Conservation (phyloP, 176 grass and related monocot species). For the Aegilops bicornis region DNA sequence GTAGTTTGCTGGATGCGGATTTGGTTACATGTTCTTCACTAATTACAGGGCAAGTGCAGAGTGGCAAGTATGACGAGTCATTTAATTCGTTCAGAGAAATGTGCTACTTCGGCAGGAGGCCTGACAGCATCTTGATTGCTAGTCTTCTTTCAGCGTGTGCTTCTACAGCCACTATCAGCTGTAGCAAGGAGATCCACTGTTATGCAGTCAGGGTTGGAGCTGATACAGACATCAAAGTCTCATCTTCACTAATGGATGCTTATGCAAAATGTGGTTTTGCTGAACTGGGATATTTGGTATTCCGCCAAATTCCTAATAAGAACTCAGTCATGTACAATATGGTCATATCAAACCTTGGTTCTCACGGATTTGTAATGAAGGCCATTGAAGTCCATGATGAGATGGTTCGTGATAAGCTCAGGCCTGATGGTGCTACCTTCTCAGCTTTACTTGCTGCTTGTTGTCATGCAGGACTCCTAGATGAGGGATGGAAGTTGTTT, state of each 20-base stretch:
- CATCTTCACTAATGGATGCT: slow-evolving; percentile 57
- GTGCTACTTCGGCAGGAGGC: slow-evolving; percentile 40
- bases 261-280: slow-evolving; percentile 73
- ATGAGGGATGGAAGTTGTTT: slow-evolving; percentile 61
- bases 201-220: slow-evolving; percentile 41
- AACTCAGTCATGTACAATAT: slow-evolving; percentile 54
- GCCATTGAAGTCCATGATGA: slow-evolving; percentile 49
- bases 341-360: slow-evolving; percentile 63
- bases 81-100: slow-evolving; percentile 45
- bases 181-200: slow-evolving; percentile 50
- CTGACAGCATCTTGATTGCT: slow-evolving; percentile 53
- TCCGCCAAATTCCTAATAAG: slow-evolving; percentile 39
- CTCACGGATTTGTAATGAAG: slow-evolving; percentile 40
- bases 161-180: slow-evolving; percentile 35
- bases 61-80: slow-evolving; percentile 26
- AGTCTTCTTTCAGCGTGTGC: slow-evolving; percentile 53
- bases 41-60: slow-evolving; percentile 49
- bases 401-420: slow-evolving; percentile 38
- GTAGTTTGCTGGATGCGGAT: slow-evolving; percentile 33
- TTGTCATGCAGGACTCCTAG: slow-evolving; percentile 55
- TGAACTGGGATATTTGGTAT: slow-evolving; percentile 40
- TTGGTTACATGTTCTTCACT: slow-evolving; percentile 69
- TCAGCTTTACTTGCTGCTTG: slow-evolving; percentile 59
- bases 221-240: slow-evolving; percentile 34
- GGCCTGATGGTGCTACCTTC: slow-evolving; percentile 59